Conservation (phyloP, 331 rosid genomes). For the Pyrus hybrid region DNA sequence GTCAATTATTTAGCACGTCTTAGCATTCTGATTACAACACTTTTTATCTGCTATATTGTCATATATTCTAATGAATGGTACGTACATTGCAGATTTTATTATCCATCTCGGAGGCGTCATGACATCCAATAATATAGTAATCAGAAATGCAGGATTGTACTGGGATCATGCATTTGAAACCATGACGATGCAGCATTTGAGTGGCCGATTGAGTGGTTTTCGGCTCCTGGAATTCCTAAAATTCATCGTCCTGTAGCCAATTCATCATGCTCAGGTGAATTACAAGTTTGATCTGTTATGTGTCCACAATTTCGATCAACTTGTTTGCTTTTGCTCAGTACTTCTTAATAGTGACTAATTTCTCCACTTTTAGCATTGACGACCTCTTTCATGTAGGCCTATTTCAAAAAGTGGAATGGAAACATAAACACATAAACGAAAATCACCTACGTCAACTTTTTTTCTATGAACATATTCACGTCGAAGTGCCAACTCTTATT, state of each 20-base stretch:
- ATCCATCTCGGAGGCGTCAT: conserved; percentile 82
- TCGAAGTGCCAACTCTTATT: background rate
- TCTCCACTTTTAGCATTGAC: background rate
- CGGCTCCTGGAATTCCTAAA: conserved; percentile 58
- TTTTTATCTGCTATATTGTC: background rate
- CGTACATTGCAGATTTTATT: conserved; percentile 57
- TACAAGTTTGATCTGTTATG: background rate
- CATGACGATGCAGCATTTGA: conserved; percentile 78
- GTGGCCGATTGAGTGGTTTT: conserved; percentile 87
- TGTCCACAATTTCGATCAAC: background rate
- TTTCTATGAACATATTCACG: background rate
- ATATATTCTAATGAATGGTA: background rate
- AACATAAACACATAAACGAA: background rate
- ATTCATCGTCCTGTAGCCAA: conserved; percentile 29
- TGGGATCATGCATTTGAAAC: conserved; percentile 83
- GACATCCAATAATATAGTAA: conserved; percentile 68
- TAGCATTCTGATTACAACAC: background rate
- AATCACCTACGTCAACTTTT: background rate
- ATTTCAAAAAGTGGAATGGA: background rate
- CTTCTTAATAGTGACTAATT: background rate
- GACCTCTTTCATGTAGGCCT: background rate
- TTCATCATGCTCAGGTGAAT: conserved; percentile 42
- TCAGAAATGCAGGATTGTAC: conserved; percentile 64
- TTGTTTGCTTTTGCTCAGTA: background rate
- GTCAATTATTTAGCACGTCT: background rate